A percentile compares a stretch with the other conserved stretches of the same genome.
Evolutionary conservation across 2,329 filamentous ascomycete species (phyloP).

Genomic region (Didymella segeticola): DNA sequence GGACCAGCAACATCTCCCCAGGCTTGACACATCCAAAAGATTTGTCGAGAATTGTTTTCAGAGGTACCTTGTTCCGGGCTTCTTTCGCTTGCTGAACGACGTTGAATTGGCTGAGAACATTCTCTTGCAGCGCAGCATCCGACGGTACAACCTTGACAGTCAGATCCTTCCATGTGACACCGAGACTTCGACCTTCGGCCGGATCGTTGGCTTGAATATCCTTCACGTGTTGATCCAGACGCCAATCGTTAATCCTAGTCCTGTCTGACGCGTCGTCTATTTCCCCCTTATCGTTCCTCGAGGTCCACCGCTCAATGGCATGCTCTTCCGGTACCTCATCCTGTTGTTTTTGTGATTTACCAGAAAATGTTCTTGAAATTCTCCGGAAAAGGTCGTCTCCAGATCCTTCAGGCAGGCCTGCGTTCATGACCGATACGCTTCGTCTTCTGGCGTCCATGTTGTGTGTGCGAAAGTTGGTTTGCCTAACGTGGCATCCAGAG

Average conservation of each 20-base stretch:
- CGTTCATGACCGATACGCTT: constrained; percentile 11
- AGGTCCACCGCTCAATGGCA: constrained; percentile 10
- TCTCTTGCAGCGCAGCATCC: constrained; percentile 26
- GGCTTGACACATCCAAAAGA: constrained; percentile 70
- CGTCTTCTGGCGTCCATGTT: constrained; percentile 16
- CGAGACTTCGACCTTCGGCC: constrained; percentile 19
- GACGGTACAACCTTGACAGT: constrained; percentile 24
- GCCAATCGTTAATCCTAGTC: constrained; percentile 32
- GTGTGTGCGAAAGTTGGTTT: background rate
- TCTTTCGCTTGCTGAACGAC: constrained; percentile 55
- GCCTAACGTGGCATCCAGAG: background rate
- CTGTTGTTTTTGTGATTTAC: constrained; percentile 20
- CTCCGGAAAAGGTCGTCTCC: constrained; percentile 24
- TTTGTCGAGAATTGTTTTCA: constrained; percentile 67
- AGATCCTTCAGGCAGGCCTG: constrained; percentile 12
- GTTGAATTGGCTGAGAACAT: constrained; percentile 50
- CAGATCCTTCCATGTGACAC: constrained; percentile 23
- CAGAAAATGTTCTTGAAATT: constrained; percentile 27
- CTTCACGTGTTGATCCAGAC: constrained; percentile 29
- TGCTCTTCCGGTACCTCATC: constrained; percentile 12
- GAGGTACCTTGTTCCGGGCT: constrained; percentile 54
- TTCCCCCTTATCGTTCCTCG: constrained; percentile 7
- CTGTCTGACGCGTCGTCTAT: constrained; percentile 19
- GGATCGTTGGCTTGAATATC: constrained; percentile 25
- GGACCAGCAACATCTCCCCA: constrained; percentile 75